These are phyloP conservation scores for Coffea eugenioides DNA, from an alignment of 257 asterid genomes.

Conservation along the genomic window DNA sequence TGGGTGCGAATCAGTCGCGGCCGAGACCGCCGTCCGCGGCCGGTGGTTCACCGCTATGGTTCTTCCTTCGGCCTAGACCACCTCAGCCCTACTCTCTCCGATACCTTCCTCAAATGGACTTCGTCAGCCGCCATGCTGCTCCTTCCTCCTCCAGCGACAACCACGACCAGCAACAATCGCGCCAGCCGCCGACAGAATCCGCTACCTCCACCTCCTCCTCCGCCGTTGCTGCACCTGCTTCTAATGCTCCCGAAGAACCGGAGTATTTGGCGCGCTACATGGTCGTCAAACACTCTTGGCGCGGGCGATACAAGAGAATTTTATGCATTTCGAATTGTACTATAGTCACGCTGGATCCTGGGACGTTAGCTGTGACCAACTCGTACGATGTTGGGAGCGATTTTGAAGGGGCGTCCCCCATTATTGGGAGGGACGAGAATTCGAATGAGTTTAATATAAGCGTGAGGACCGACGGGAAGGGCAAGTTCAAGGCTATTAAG, in stretches of 20 bases:
- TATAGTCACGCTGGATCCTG: slow-evolving; percentile 79
- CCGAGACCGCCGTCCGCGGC: slow-evolving; percentile 88
- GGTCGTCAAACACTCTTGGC: slow-evolving; percentile 96
- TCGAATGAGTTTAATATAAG: slow-evolving; percentile 77
- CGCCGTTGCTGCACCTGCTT: slow-evolving; percentile 38
- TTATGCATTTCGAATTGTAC: slow-evolving; percentile 66
- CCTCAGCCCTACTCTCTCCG: slow-evolving; percentile 77
- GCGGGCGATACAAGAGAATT: slow-evolving; percentile 93
- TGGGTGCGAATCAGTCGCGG: slow-evolving; percentile 99
- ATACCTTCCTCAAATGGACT: slow-evolving; percentile 86
- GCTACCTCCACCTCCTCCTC: slow-evolving; percentile 42
- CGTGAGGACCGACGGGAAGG: slow-evolving; percentile 91
- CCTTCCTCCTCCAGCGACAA: slow-evolving; percentile 39
- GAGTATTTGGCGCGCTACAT: slow-evolving; percentile 83
- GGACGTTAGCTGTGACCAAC: slow-evolving; percentile 72
- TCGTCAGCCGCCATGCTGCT: slow-evolving; percentile 62
- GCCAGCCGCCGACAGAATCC: slow-evolving; percentile 34
- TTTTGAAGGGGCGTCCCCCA: slow-evolving; percentile 86
- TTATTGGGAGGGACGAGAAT: slow-evolving; percentile 76
- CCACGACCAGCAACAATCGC: slow-evolving; percentile 33
- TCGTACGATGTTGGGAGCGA: slow-evolving; percentile 79
- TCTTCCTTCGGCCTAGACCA: slow-evolving; percentile 62
- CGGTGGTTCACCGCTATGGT: slow-evolving; percentile 87
- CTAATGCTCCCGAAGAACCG: slow-evolving; percentile 55
- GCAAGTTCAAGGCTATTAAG: slow-evolving; percentile 79